A percentile compares a stretch with the other conserved stretches of the same genome.
Conservation (phyloP, 768 basidiomycete genomes). For the Naganishia antarctica region DNA sequence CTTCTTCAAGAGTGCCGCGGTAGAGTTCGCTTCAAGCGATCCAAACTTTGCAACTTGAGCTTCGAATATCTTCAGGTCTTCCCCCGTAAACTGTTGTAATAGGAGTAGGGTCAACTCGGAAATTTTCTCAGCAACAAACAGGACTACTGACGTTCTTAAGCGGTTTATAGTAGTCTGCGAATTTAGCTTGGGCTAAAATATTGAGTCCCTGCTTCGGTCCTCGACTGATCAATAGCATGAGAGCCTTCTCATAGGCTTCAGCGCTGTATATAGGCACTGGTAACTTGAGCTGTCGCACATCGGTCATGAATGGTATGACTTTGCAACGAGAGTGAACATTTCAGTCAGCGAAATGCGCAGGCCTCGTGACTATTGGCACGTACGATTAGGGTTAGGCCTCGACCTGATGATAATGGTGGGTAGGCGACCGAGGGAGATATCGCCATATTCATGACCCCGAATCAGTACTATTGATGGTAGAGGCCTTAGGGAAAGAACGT, state of each 20-base stretch:
- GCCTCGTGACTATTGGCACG: neutral
- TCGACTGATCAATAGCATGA: constrained; percentile 28
- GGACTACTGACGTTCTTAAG: neutral
- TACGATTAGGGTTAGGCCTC: constrained; percentile 25
- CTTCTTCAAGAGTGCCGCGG: constrained; percentile 33
- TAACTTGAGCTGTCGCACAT: constrained; percentile 28
- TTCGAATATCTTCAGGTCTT: constrained; percentile 40
- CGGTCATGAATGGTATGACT: constrained; percentile 32
- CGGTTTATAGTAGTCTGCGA: constrained; percentile 29
- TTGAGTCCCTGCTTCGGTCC: constrained; percentile 33
- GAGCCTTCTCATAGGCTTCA: constrained; percentile 37
- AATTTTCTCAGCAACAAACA: neutral
- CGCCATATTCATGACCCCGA: constrained; percentile 38
- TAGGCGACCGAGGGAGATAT: constrained; percentile 34
- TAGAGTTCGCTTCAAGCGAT: constrained; percentile 43
- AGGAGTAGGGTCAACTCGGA: neutral
- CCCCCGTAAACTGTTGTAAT: constrained; percentile 37
- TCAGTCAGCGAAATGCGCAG: constrained; percentile 20
- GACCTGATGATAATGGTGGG: constrained; percentile 36
- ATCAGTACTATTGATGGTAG: constrained; percentile 28
- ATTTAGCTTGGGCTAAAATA: constrained; percentile 29
- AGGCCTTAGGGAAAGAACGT: neutral
- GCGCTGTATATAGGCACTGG: constrained; percentile 35
- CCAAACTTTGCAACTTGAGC: constrained; percentile 38
- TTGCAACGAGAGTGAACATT: neutral